Evolutionary conservation across 2,329 filamentous ascomycete genomes (phyloP), one percentile per base, ranked within the genome.

Genomic region (Aspergillus intermedius): DNA sequence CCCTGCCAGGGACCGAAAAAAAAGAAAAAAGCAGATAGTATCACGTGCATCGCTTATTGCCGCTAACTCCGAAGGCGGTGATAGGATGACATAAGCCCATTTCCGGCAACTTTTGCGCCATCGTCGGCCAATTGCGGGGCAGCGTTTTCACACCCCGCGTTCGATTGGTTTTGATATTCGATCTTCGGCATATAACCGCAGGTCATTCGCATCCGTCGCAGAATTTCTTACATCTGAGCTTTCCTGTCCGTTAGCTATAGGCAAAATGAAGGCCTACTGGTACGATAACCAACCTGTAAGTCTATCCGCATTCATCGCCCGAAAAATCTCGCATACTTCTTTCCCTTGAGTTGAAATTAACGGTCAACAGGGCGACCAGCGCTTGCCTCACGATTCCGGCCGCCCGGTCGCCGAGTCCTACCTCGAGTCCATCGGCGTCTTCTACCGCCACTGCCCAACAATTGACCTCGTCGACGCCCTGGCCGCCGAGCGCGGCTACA

Each of bases 381-480:
- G 93, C 65, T 80, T 86, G 40, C 81, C 88, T 46, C 93, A 98
- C 74, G 85, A 96, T 74, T 94, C 89, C 17, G 88, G 88, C 61
- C 82, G 81, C 56, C 64, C 76, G 35, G 81, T 96, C 49, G 72
- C 78, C 48, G 70, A 78, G 44, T 74, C 79, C 4, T 83, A 87
- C 49, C 84, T 98, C 50, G 69, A 77, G 54, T 77, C 79, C 47
- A 77, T 97, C 15, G 91, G 91, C 50, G 89, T 98, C 34, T 71
- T 88, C 41, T 93, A 94, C 77, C 83, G 82, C 67, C 76, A 79
- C 64, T 81, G 87, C 59, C 74, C 83, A 10, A 73, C 81, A 30
- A 65, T 91, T 44, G 71, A 76, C 28, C 76, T 77, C 22, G 90
- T 97, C 37, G 79, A 97, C 67, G 67, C 73, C 40, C 80, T 98